phyloP scores from a whole-genome alignment of 805 yeast species.

The Pachysolen tannophilus region DNA sequence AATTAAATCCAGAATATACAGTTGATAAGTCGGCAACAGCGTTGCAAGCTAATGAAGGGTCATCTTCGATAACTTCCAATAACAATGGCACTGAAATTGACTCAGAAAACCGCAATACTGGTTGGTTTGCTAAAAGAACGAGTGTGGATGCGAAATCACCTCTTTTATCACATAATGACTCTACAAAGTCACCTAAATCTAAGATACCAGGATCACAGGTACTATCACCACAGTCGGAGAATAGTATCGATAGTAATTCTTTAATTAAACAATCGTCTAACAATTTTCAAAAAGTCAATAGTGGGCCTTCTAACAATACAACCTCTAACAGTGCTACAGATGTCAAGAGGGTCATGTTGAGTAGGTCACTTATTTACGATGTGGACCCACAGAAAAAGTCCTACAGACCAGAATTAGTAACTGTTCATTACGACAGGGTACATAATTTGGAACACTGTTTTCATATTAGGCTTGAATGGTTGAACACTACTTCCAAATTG shows the following conservation, averaged over 20 bases:
- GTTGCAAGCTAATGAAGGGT: neutral
- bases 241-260: neutral
- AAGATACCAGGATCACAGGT: constrained; percentile 9
- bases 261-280: neutral
- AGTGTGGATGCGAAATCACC: constrained; percentile 3
- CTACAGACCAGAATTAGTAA: constrained; percentile 66
- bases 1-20: constrained; percentile 47
- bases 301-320: neutral
- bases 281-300: neutral
- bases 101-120: neutral
- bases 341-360: constrained; percentile 41
- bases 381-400: constrained; percentile 70
- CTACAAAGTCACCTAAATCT: constrained; percentile 1
- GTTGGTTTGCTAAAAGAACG: constrained; percentile 9
- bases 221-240: constrained; percentile 9
- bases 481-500: constrained; percentile 78
- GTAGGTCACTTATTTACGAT: constrained; percentile 60
- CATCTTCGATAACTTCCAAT: neutral
- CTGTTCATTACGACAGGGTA: constrained; percentile 83
- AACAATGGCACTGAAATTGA: constrained; percentile 1
- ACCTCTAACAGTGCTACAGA: neutral
- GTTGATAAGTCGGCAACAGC: neutral
- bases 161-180: constrained; percentile 6
- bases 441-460: constrained; percentile 94
- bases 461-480: constrained; percentile 89